Evolutionary conservation across 2,329 filamentous ascomycete species (phyloP), one percentile per base, ranked within the genome.

Genomic region (Fusarium buxicola): DNA sequence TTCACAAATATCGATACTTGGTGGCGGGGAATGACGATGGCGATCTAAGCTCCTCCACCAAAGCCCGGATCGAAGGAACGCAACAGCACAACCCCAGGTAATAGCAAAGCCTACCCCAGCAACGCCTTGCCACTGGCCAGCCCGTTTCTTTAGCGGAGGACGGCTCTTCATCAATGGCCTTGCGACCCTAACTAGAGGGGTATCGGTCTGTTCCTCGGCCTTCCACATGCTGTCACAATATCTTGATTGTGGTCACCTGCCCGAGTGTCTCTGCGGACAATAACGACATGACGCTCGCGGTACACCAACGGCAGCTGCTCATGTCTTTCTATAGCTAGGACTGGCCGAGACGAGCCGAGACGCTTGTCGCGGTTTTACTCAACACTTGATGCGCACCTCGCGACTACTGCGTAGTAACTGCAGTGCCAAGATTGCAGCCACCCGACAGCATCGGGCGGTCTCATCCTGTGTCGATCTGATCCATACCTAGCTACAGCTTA

Each of bases 1-100:
- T 47, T 60, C 60, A 41, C 34, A 18, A 21, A 21, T 30, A 48
- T 50, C 34, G 45, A 62, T 43, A 54, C 7, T 45, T 41, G 39
- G 66, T 63, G 65, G 66, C 57, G 63, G 57, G 63, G 63, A 67
- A 68, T 67, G 63, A 69, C 63, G 63, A 69, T 31, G 65, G 55
- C 28, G 55, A 55, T 60, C 59, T 57, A 57, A 66, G 46, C 62
- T 56, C 60, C 54, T 68, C 63, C 56, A 60, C 62, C 52, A 18
- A 44, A 44, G 34, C 38, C 51, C 63, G 65, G 66, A 46, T 69
- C 28, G 63, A 68, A 48, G 66, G 65, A 68, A 66, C 55, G 55
- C 13, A 59, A 32, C 47, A 49, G 45, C 39, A 41, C 49, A 44
- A 43, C n/a, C 28, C 40, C 16, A 51, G 36, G 34, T 31, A n/a